Evolutionary conservation across 192 early-diverging fungal genomes (phyloP).

Genomic region (Hyaloraphidium curvatum): DNA sequence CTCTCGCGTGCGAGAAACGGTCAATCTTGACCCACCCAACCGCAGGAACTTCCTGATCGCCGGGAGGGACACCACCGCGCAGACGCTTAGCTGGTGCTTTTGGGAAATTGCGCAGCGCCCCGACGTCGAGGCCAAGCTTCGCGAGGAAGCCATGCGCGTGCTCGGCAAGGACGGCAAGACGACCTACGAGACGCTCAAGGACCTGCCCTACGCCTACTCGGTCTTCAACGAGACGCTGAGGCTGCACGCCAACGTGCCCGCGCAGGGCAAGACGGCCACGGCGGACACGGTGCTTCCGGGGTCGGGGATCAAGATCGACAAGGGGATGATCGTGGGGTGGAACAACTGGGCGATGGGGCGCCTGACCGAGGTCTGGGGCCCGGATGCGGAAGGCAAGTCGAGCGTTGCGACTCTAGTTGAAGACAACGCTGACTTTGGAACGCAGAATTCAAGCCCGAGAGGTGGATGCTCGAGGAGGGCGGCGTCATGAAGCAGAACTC

Average conservation of each 20-base stretch:
- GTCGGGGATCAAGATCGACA: slow-evolving; percentile 22
- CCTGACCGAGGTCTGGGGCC: slow-evolving; percentile 32
- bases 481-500: slow-evolving; percentile 4
- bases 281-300: slow-evolving; percentile 38
- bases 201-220: slow-evolving; percentile 29
- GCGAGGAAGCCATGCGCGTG: slow-evolving; percentile 11
- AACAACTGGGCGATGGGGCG: slow-evolving; percentile 17
- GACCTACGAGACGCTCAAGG: slow-evolving; percentile 12
- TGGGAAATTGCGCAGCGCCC: slow-evolving; percentile 23
- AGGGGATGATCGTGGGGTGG: slow-evolving; percentile 28
- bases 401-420: too few species aligned
- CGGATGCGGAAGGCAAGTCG: slow-evolving; percentile 28
- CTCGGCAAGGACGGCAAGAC: slow-evolving; percentile 1
- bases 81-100: slow-evolving; percentile 33
- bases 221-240: slow-evolving; percentile 39
- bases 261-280: slow-evolving; percentile 27
- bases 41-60: slow-evolving; percentile 20
- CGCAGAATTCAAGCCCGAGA: slow-evolving; percentile 34
- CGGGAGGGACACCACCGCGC: slow-evolving; percentile 40
- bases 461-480: slow-evolving; percentile 25
- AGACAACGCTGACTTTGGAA: too few species aligned
- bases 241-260: slow-evolving; percentile 44
- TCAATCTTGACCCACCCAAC: too few species aligned
- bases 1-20: too few species aligned
- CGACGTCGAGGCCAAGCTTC: slow-evolving; percentile 7